Percentiles rank a stretch among this genome's conserved stretches.
Evolutionary conservation across 2,329 filamentous ascomycete genomes (phyloP).

Genomic region (Trichoderma harzianum): DNA sequence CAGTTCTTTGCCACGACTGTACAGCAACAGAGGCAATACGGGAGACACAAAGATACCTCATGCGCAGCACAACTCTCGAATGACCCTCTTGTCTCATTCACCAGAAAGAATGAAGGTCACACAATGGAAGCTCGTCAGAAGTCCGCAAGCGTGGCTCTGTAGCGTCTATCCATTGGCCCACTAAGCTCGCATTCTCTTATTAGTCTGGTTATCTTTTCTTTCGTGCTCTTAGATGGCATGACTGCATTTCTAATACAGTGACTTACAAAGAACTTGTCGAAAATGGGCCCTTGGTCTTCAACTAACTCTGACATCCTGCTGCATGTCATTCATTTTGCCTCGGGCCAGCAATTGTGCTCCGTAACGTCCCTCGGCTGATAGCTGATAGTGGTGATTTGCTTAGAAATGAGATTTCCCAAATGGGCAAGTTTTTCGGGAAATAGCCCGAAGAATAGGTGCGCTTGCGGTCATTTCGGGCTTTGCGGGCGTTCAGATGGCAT

Average conservation of each 20-base stretch:
- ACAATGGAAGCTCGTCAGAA: not conserved
- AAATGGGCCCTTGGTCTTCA: not conserved
- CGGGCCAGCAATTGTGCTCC: not conserved
- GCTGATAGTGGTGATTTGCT: not conserved
- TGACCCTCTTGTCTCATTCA: not conserved
- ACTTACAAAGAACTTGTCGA: not conserved
- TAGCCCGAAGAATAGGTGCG: not conserved
- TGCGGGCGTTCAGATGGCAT: not conserved
- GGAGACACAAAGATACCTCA: too few relatives aligned
- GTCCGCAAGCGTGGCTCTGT: too few relatives aligned
- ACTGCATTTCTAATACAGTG: not conserved
- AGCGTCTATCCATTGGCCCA: too few relatives aligned
- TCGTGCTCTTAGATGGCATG: not conserved
- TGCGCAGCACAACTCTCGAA: not conserved
- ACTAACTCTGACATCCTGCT: not conserved
- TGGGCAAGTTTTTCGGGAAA: not conserved
- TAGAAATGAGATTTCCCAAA: not conserved
- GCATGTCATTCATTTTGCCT: not conserved
- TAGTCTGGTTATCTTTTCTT: not conserved
- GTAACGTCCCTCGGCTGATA: not conserved
- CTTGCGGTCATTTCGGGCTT: not conserved
- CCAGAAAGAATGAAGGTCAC: not conserved
- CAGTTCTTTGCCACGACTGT: too few relatives aligned
- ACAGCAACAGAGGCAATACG: too few relatives aligned
- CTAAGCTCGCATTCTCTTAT: not conserved